Evolutionary conservation across 1,139 yeast species (phyloP).

Genomic region (Lodderomyces theae): DNA sequence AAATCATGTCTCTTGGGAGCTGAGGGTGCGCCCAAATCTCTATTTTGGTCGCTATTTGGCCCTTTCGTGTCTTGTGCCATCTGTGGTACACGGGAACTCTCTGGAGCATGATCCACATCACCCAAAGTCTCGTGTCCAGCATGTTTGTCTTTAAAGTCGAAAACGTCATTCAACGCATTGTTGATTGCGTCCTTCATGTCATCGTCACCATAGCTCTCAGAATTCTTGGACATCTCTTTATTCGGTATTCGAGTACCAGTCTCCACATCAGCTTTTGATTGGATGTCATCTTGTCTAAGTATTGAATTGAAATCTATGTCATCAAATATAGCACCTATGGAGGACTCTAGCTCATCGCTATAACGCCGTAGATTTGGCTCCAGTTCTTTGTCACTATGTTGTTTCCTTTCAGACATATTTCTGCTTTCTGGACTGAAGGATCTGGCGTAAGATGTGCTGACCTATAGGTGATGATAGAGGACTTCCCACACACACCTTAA

Average conservation of each 20-base stretch:
- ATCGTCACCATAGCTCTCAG: neutral
- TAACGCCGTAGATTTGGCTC: neutral
- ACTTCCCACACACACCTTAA: no score
- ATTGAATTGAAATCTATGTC: neutral
- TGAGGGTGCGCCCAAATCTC: neutral
- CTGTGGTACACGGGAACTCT: no score
- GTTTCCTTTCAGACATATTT: neutral
- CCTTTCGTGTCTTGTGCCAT: no score
- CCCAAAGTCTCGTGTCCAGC: neutral
- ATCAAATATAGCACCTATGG: neutral
- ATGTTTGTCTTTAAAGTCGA: neutral
- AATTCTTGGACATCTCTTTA: neutral
- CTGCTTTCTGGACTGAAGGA: neutral
- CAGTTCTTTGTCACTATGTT: neutral
- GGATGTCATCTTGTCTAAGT: neutral
- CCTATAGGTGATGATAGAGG: no score
- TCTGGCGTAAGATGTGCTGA: no score
- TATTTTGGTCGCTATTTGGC: no score
- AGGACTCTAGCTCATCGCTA: neutral
- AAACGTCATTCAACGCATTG: neutral
- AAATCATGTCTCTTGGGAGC: conserved; percentile 7
- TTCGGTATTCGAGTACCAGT: neutral
- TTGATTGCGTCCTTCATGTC: neutral
- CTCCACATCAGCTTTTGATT: neutral
- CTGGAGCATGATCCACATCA: neutral